phyloP scores from a whole-genome alignment of 306 rosid genomes.

The Delonix regia region DNA sequence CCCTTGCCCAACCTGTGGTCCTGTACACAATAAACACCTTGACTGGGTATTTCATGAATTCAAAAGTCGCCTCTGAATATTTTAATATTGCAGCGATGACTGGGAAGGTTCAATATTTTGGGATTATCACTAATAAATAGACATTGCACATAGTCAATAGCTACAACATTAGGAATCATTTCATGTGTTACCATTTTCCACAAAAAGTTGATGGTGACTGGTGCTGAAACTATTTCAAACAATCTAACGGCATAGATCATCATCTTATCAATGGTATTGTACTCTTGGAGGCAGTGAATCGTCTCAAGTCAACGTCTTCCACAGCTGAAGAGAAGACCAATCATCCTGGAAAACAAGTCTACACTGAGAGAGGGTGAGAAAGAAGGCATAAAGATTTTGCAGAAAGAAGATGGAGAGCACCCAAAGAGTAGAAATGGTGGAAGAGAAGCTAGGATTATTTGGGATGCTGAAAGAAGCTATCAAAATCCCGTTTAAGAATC shows the following conservation, averaged over 20 bases:
- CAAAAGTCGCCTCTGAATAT: neutral
- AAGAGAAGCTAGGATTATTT: slow-evolving; percentile 7
- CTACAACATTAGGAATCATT: no score
- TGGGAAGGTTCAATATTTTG: no score
- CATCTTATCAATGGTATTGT: neutral
- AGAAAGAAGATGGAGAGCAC: slow-evolving; percentile 29
- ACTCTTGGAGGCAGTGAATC: neutral
- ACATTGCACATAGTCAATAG: no score
- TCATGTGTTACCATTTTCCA: neutral
- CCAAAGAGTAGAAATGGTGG: neutral
- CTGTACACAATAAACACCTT: neutral
- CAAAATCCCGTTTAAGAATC: slow-evolving; percentile 25
- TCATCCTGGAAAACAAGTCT: neutral
- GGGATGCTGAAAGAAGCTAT: slow-evolving; percentile 26
- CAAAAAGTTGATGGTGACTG: neutral
- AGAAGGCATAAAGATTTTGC: neutral
- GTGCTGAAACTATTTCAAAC: neutral
- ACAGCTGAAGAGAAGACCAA: neutral
- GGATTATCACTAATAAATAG: no score
- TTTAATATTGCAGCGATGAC: no score
- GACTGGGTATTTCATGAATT: neutral
- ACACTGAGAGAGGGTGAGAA: neutral
- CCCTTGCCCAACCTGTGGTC: neutral
- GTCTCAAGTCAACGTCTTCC: neutral
- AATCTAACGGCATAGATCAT: neutral